phyloP scores from a whole-genome alignment of 2,329 filamentous ascomycete species.

The Ophiognomonia clavigignenti-juglandacearum region DNA sequence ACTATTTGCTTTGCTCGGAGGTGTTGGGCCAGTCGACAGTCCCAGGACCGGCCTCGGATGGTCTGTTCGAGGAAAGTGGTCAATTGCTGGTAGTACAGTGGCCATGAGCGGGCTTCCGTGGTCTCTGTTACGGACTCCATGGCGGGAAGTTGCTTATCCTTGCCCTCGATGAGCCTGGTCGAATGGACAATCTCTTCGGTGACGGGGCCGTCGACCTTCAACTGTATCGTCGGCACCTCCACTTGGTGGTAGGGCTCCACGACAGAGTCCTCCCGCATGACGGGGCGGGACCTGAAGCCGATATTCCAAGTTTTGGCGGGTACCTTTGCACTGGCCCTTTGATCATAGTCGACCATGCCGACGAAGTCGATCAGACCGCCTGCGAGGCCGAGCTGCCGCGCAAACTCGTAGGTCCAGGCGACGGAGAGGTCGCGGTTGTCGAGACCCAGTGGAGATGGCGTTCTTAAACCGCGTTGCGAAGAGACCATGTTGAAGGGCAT shows the following conservation, averaged over 20 bases:
- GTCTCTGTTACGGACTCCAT: background rate
- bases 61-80: conserved; percentile 1
- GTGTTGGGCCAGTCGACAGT: background rate
- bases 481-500: conserved; percentile 10
- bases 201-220: background rate
- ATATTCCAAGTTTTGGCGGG: background rate
- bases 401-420: conserved; percentile 11
- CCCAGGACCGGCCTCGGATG: background rate
- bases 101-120: conserved; percentile 6
- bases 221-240: conserved; percentile 1
- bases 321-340: background rate
- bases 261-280: background rate
- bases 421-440: conserved; percentile 13
- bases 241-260: conserved; percentile 3
- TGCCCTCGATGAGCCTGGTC: background rate
- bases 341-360: background rate
- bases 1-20: background rate
- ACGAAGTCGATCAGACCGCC: conserved; percentile 9
- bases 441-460: conserved; percentile 7
- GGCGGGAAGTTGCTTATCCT: background rate
- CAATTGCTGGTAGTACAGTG: background rate
- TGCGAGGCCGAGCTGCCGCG: conserved; percentile 7
- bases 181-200: background rate
- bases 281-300: background rate
- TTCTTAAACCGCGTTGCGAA: background rate